phyloP scores from a whole-genome alignment of 1,284 basidiomycete species.

The Sporisorium scitamineum region DNA sequence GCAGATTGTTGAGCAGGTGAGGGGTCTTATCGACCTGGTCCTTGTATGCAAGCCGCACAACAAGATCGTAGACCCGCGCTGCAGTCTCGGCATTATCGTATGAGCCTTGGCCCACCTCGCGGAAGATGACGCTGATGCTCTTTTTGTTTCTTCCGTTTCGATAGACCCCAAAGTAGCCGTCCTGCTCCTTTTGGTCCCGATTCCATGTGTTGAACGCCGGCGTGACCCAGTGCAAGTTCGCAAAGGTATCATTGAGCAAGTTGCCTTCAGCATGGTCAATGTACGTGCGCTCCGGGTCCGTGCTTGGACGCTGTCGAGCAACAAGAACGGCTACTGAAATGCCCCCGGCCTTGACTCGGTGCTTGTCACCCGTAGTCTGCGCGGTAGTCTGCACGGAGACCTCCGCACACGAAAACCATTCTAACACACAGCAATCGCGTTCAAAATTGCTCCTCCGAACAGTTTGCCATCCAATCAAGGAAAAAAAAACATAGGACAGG shows the following conservation, averaged over 20 bases:
- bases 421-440: too few relatives aligned
- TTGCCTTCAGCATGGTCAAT: not conserved
- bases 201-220: not conserved
- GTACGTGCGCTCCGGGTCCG: not conserved
- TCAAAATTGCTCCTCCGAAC: too few relatives aligned
- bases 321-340: not conserved
- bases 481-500: too few relatives aligned
- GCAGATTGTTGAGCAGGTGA: not conserved
- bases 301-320: not conserved
- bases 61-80: not conserved
- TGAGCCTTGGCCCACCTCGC: not conserved
- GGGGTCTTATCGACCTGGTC: slow-evolving; percentile 1
- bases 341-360: too few relatives aligned
- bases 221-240: slow-evolving; percentile 1
- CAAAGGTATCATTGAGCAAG: not conserved
- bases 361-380: too few relatives aligned
- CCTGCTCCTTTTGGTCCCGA: not conserved
- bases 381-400: too few relatives aligned
- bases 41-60: not conserved
- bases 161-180: not conserved
- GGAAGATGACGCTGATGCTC: not conserved
- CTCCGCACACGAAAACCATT: too few relatives aligned
- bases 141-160: too few relatives aligned
- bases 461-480: too few relatives aligned
- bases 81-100: not conserved